phyloP scores from a whole-genome alignment of 2,329 filamentous ascomycete species.

The Aspergillus fijiensis region DNA sequence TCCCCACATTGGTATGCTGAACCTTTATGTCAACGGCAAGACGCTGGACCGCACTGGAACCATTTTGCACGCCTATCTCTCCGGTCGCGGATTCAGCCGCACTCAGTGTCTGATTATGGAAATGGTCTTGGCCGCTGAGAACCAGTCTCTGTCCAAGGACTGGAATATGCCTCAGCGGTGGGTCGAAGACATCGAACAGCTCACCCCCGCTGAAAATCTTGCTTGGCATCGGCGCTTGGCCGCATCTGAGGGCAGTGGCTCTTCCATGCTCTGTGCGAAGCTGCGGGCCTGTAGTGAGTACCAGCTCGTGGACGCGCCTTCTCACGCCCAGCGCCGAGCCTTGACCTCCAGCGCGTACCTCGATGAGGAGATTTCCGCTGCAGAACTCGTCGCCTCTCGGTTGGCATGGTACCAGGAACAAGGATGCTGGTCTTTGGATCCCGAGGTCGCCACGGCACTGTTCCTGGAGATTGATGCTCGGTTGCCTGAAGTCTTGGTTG shows the following conservation, averaged over 20 bases:
- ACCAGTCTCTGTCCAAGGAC: constrained; percentile 12
- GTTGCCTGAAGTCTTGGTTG: constrained; percentile 26
- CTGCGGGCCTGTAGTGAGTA: constrained; percentile 23
- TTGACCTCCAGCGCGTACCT: constrained; percentile 42
- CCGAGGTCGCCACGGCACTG: constrained; percentile 28
- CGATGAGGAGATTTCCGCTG: constrained; percentile 35
- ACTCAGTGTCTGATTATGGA: constrained; percentile 33
- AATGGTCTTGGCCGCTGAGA: constrained; percentile 28
- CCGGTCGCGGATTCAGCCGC: constrained; percentile 30
- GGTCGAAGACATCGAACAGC: constrained; percentile 34
- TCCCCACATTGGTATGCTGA: constrained; percentile 11
- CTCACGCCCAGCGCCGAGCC: constrained; percentile 38
- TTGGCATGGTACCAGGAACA: constrained; percentile 44
- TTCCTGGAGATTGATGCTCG: constrained; percentile 38
- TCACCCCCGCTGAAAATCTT: constrained; percentile 36
- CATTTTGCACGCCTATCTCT: constrained; percentile 40
- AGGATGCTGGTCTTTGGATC: constrained; percentile 30
- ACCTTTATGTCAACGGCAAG: constrained; percentile 38
- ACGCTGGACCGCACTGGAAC: constrained; percentile 33
- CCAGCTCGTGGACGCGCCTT: constrained; percentile 31
- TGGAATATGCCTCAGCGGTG: constrained; percentile 30
- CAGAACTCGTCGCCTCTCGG: constrained; percentile 38
- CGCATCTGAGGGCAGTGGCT: constrained; percentile 7
- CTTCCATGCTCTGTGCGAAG: constrained; percentile 9
- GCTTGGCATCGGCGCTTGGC: constrained; percentile 16